Evolutionary conservation across 257 asterid species (phyloP).

Genomic region (Solanum virginianum): DNA sequence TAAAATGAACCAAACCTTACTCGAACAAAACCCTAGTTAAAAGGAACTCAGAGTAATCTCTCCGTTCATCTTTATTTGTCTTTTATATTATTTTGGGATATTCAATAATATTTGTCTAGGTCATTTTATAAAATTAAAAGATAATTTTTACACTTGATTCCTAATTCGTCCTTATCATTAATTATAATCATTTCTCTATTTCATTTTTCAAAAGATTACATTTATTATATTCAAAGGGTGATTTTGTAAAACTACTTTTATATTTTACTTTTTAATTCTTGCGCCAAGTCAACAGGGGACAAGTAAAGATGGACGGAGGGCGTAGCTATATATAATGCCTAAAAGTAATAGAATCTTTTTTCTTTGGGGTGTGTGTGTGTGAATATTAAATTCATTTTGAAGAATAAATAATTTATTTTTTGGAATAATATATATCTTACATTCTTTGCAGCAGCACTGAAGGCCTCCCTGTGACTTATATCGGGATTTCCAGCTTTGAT

Average conservation of each 20-base stretch:
- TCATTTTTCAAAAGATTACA: no score
- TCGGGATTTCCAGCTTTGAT: conserved; percentile 99
- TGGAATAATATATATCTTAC: conserved; percentile 27
- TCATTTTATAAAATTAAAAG: no score
- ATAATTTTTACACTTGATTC: no score
- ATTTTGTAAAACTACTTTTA: no score
- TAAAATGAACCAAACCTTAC: neutral
- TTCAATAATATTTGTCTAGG: no score
- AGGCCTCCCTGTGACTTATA: conserved; percentile 99
- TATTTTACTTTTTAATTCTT: no score
- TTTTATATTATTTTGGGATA: no score
- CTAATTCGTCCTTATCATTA: no score
- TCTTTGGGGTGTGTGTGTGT: neutral
- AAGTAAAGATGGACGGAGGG: neutral
- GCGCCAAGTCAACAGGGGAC: rapidly evolving
- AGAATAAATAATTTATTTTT: neutral
- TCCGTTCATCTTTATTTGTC: no score
- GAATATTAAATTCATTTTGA: neutral
- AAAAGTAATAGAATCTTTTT: neutral
- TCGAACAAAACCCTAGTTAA: conserved; percentile 4
- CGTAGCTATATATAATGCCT: neutral
- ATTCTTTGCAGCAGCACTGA: conserved; percentile 99
- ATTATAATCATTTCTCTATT: no score
- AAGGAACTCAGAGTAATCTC: neutral
- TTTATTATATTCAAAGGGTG: no score